Conservation (phyloP, 306 rosid species). For the Astragalus membranaceus region DNA sequence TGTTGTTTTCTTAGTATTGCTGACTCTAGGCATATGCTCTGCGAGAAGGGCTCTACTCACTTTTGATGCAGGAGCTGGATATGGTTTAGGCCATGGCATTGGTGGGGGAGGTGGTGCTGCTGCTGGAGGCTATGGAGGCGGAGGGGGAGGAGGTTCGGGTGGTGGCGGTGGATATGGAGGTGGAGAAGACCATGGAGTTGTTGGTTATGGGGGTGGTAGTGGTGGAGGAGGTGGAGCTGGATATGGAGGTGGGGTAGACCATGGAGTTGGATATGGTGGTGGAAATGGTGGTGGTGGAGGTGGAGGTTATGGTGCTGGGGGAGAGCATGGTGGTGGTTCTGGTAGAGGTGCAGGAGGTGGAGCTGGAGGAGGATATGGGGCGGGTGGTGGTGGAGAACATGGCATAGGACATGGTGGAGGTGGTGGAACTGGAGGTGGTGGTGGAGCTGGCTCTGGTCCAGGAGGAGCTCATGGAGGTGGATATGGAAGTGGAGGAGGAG, state of each 20-base stretch:
- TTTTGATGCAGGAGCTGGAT: slow-evolving; percentile 16
- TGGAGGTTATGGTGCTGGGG: slow-evolving; percentile 14
- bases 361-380: slow-evolving; percentile 30
- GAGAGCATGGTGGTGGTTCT: slow-evolving; percentile 12
- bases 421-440: slow-evolving; percentile 30
- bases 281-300: slow-evolving; percentile 10
- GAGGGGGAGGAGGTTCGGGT: neutral
- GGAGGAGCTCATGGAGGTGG: slow-evolving; percentile 31
- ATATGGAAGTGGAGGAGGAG: slow-evolving; percentile 20
- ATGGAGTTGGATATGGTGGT: neutral
- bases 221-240: neutral
- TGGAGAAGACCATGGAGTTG: slow-evolving; percentile 24
- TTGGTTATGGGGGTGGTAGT: slow-evolving; percentile 22
- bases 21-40: slow-evolving; percentile 49
- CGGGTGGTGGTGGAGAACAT: slow-evolving; percentile 30
- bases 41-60: slow-evolving; percentile 49
- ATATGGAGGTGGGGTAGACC: neutral
- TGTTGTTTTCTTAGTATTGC: slow-evolving; percentile 35
- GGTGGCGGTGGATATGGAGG: slow-evolving; percentile 27
- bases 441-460: slow-evolving; percentile 36
- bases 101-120: slow-evolving; percentile 16
- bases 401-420: slow-evolving; percentile 37
- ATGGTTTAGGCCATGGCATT: slow-evolving; percentile 17
- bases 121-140: slow-evolving; percentile 19
- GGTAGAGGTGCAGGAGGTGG: slow-evolving; percentile 23